Evolutionary conservation across 1,284 basidiomycete species (phyloP).

Genomic region (Leucoagaricus sp.): DNA sequence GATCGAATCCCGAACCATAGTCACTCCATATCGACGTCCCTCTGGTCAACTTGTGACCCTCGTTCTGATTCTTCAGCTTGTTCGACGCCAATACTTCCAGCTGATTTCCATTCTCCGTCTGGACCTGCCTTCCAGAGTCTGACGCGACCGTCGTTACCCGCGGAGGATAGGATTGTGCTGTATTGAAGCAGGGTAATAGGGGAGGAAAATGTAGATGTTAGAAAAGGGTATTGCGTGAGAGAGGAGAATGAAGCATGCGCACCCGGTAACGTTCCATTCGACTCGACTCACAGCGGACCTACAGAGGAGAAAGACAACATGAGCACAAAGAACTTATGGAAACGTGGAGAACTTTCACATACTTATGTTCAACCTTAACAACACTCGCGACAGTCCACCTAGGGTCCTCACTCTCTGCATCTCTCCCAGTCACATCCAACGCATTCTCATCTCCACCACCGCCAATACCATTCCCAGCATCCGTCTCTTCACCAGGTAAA

Average conservation of each 20-base stretch:
- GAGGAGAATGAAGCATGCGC: conserved; percentile 27
- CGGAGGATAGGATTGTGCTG: conserved; percentile 86
- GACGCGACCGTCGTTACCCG: conserved; percentile 88
- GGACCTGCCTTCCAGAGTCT: conserved; percentile 86
- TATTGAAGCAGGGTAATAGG: background rate
- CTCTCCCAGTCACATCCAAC: conserved; percentile 26
- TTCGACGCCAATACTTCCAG: conserved; percentile 77
- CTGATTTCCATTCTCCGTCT: conserved; percentile 74
- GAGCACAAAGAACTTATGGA: background rate
- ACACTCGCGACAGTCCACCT: conserved; percentile 76
- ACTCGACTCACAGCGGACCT: conserved; percentile 72
- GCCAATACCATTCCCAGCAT: conserved; percentile 14
- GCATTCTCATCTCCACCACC: conserved; percentile 8
- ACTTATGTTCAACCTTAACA: conserved; percentile 87
- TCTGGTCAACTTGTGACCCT: conserved; percentile 26
- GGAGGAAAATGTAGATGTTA: too few relatives aligned
- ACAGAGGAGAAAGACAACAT: background rate
- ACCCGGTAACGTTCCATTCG: conserved; percentile 91
- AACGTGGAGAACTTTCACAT: conserved; percentile 20
- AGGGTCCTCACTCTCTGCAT: conserved; percentile 45
- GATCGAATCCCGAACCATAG: too few relatives aligned
- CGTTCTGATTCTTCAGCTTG: conserved; percentile 55
- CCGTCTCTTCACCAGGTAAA: conserved; percentile 53
- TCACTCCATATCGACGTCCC: conserved; percentile 43
- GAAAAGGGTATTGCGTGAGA: too few relatives aligned